Percentiles rank a stretch among this genome's conserved stretches.
These are phyloP conservation scores for Skeletonema costatum DNA, from an alignment of 108 stramenopile genomes.

Conservation along the genomic window DNA sequence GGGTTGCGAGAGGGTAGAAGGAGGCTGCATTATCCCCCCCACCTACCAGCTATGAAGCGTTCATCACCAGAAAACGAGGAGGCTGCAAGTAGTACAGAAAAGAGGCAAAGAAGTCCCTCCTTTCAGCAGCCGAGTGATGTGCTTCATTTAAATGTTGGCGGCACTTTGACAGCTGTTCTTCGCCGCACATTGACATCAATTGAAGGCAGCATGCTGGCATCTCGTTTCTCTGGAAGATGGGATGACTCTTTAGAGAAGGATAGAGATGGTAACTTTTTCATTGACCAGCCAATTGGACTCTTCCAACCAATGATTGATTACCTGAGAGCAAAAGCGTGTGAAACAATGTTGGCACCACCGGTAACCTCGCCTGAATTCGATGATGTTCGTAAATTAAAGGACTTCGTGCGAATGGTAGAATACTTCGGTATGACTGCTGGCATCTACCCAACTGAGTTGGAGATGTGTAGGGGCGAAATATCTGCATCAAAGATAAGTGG, in stretches of 20 bases:
- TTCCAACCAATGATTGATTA: conserved; percentile 57
- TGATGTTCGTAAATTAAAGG: conserved; percentile 22
- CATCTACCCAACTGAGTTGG: conserved; percentile 54
- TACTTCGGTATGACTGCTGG: conserved; percentile 59
- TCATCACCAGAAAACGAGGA: not conserved
- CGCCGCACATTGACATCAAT: conserved; percentile 64
- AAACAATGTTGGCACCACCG: conserved; percentile 38
- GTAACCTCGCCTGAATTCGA: conserved; percentile 42
- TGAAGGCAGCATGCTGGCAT: conserved; percentile 63
- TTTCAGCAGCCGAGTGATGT: conserved; percentile 39
- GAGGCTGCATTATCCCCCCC: not conserved
- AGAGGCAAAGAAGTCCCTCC: not conserved
- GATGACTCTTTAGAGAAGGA: conserved; percentile 64
- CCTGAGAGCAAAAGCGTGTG: conserved; percentile 45
- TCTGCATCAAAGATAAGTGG: conserved; percentile 32
- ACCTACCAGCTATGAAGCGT: not conserved
- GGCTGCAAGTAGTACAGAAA: not conserved
- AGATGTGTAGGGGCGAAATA: conserved; percentile 43
- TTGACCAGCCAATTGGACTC: conserved; percentile 54
- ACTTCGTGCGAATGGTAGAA: conserved; percentile 65
- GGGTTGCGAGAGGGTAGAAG: not conserved
- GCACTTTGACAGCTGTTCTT: conserved; percentile 50
- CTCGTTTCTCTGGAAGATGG: conserved; percentile 66
- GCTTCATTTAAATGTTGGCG: conserved; percentile 68
- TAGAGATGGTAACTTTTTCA: conserved; percentile 63